phyloP scores from a whole-genome alignment of 2,329 filamentous ascomycete species.

The Diplocarpon rosae region DNA sequence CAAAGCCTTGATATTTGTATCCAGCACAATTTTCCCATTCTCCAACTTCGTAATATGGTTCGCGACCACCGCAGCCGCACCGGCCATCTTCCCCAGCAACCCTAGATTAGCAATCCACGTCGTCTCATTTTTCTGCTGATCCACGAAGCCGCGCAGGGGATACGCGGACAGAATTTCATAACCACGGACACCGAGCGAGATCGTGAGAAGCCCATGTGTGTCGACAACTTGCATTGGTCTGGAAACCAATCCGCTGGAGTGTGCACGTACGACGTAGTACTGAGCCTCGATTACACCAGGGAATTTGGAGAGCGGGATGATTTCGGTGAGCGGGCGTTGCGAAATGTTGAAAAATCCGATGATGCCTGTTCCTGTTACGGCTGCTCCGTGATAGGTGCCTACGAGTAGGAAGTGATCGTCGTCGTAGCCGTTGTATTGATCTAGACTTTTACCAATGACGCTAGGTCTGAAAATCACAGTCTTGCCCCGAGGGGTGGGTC shows the following conservation, averaged over 20 bases:
- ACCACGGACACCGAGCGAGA: slow-evolving; percentile 52
- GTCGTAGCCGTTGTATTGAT: slow-evolving; percentile 66
- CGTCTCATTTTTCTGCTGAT: slow-evolving; percentile 27
- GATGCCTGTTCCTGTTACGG: slow-evolving; percentile 60
- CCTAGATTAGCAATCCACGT: slow-evolving; percentile 61
- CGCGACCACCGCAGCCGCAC: slow-evolving; percentile 62
- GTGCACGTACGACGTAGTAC: slow-evolving; percentile 63
- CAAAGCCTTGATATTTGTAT: slow-evolving; percentile 66
- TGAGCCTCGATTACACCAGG: slow-evolving; percentile 50
- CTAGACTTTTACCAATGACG: slow-evolving; percentile 58
- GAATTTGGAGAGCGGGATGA: slow-evolving; percentile 62
- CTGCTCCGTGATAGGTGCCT: slow-evolving; percentile 61
- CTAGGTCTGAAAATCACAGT: slow-evolving; percentile 76
- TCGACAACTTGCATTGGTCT: slow-evolving; percentile 35
- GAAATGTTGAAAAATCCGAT: slow-evolving; percentile 79
- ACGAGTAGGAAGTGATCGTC: slow-evolving; percentile 66
- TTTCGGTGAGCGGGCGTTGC: slow-evolving; percentile 47
- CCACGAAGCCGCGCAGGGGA: slow-evolving; percentile 47
- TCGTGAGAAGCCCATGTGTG: slow-evolving; percentile 42
- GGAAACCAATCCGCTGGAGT: slow-evolving; percentile 54
- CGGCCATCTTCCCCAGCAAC: slow-evolving; percentile 80
- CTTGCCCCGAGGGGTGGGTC: slow-evolving; percentile 55
- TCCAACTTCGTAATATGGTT: slow-evolving; percentile 46
- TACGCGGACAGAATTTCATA: slow-evolving; percentile 78
- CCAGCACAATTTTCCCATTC: slow-evolving; percentile 52